These are phyloP conservation scores for Tylopilus sp. DNA, from an alignment of 768 basidiomycete genomes.

Conservation along the genomic window DNA sequence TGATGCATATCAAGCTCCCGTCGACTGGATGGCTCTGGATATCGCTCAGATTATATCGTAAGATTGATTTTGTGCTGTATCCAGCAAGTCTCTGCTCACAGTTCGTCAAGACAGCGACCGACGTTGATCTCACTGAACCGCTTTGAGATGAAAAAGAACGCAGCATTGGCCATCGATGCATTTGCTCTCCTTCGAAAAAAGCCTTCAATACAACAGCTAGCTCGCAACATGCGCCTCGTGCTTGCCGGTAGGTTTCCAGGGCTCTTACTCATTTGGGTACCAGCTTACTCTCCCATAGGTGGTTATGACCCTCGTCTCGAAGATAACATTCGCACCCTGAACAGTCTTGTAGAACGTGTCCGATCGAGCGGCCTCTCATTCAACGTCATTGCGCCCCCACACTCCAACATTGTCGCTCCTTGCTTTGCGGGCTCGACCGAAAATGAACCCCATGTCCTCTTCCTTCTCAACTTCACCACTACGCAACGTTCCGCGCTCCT, in stretches of 20 bases:
- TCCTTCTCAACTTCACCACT: conserved; percentile 90
- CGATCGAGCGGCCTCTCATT: conserved; percentile 55
- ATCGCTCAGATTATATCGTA: conserved; percentile 56
- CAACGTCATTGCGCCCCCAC: conserved; percentile 46
- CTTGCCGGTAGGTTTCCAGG: conserved; percentile 60
- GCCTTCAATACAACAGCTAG: conserved; percentile 13
- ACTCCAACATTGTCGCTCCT: conserved; percentile 32
- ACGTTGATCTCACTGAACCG: conserved; percentile 89
- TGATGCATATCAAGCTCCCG: conserved; percentile 54
- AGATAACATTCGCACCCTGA: conserved; percentile 60
- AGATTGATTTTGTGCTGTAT: conserved; percentile 17
- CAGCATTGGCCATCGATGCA: conserved; percentile 71
- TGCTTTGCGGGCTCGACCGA: conserved; percentile 26
- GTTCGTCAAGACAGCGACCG: conserved; percentile 49
- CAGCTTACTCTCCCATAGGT: neutral
- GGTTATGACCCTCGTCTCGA: conserved; percentile 85
- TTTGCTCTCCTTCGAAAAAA: conserved; percentile 56
- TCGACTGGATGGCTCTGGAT: conserved; percentile 45
- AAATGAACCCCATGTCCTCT: conserved; percentile 58
- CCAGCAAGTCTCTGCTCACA: conserved; percentile 1
- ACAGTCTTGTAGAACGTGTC: conserved; percentile 55
- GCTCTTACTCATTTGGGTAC: neutral
- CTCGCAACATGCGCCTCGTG: conserved; percentile 59
- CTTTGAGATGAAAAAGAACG: conserved; percentile 95
- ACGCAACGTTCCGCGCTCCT: conserved; percentile 82